Evolutionary conservation across 2,329 filamentous ascomycete species (phyloP).

Genomic region (Monilinia fructicola): DNA sequence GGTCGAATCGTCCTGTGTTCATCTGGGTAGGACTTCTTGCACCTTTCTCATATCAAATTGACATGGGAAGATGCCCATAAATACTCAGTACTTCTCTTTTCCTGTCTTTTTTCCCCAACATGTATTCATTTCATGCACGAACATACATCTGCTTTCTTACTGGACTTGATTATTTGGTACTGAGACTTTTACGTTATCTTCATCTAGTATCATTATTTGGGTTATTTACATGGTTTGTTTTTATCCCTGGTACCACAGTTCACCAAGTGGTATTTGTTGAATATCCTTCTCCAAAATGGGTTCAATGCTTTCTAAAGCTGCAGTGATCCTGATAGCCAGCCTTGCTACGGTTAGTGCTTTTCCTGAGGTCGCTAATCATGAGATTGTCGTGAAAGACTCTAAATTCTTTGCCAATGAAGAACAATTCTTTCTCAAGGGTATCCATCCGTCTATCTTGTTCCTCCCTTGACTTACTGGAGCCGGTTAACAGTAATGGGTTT

Average conservation of each 20-base stretch:
- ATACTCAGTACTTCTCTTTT: neutral
- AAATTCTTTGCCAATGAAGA: slow-evolving; percentile 37
- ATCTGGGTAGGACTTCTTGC: neutral
- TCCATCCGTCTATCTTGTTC: slow-evolving; percentile 40
- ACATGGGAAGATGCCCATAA: neutral
- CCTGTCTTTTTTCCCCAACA: too few species aligned
- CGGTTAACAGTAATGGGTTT: slow-evolving; percentile 57
- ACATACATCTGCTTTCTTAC: neutral
- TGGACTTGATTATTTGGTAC: neutral
- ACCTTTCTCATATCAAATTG: neutral
- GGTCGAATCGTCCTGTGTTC: neutral
- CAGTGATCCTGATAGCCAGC: neutral
- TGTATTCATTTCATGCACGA: neutral
- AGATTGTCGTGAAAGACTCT: slow-evolving; percentile 36
- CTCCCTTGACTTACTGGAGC: neutral
- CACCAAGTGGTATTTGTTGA: neutral
- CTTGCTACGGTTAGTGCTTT: slow-evolving; percentile 22
- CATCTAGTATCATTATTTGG: neutral
- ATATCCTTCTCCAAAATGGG: neutral
- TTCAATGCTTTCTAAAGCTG: neutral
- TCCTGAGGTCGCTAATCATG: slow-evolving; percentile 28
- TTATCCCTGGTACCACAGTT: neutral
- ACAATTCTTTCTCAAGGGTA: slow-evolving; percentile 39
- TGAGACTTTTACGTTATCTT: neutral
- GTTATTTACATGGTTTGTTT: neutral